Base-by-base conservation (phyloP, 2,329 filamentous ascomycete species). In the Sarocladium oryzae region DNA sequence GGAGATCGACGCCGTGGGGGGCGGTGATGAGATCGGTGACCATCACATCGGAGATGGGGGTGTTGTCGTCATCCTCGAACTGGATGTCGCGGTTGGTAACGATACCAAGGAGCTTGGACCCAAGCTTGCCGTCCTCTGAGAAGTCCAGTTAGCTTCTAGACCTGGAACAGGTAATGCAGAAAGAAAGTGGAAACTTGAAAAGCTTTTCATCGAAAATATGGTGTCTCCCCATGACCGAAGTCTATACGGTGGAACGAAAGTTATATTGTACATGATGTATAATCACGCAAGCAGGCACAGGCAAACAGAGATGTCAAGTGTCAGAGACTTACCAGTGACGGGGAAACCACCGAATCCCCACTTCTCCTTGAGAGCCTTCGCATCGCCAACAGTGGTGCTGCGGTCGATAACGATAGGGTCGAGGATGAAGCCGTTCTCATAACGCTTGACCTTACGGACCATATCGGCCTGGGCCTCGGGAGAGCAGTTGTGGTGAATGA, bases 181-280 rank as follows among this genome's bases (percentile, higher is more conserved):
- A 41, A 52, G 53, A 54, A 54, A 54, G 51, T 10, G 20, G 48
- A 52, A 35, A 49, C 43, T 52, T 58, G 53, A 30, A 53, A 52
- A 55, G 50, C 33, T 46, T 53, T 56, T 55, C 58, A 56, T 48
- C 43, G 43, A 48, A 48, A 16, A 26, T 48, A 33, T 48, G 24
- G 23, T 49, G 26, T 49, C 26, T 96, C 90, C 89, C 81, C 90
- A 96, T 76, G 79, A 89, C 88, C 81, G 80, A 56, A 79, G 85
- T 88, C 86, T 82, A 85, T 95, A 80, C 89, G 89, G 93, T 92
- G 92, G 93, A 99, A 99, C 93, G 93, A 99, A 99, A 99, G 93
- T 97, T 97, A 96, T 87, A 82, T 75, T 74, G 73, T 76, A 80
- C 78, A 76, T 73, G 78, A 76, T 82, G 78, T 81, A 78, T 89